These are phyloP conservation scores for Wickerhamomyces alni DNA, from an alignment of 805 yeast genomes.

Conservation along the genomic window DNA sequence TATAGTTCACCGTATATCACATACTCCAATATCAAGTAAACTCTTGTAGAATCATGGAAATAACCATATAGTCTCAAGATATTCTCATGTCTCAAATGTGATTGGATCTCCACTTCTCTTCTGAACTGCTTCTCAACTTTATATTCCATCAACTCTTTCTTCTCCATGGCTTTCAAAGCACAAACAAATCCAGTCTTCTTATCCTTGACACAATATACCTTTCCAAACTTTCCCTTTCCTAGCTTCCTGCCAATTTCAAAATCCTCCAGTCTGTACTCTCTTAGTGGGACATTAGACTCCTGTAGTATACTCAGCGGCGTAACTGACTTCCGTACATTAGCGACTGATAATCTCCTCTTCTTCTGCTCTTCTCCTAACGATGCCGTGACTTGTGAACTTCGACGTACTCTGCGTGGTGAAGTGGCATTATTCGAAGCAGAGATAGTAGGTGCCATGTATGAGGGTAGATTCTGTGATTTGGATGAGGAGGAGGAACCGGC, in stretches of 20 bases:
- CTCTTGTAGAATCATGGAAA: constrained; percentile 75
- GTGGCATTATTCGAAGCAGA: constrained; percentile 18
- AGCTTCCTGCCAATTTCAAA: constrained; percentile 84
- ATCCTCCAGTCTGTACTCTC: constrained; percentile 43
- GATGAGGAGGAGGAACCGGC: not conserved
- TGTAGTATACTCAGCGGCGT: constrained; percentile 21
- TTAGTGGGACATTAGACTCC: constrained; percentile 20
- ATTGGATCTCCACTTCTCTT: constrained; percentile 88
- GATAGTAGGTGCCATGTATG: constrained; percentile 26
- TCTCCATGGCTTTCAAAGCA: constrained; percentile 89
- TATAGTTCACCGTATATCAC: constrained; percentile 85
- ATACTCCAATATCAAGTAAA: constrained; percentile 80
- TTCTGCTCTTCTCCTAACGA: not conserved
- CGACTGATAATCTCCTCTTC: constrained; percentile 4
- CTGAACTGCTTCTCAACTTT: constrained; percentile 82
- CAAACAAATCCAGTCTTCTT: constrained; percentile 70
- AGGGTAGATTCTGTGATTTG: constrained; percentile 13
- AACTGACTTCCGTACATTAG: constrained; percentile 9
- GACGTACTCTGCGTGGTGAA: constrained; percentile 18
- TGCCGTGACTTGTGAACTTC: constrained; percentile 3
- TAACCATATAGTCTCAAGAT: constrained; percentile 78
- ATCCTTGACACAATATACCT: constrained; percentile 84
- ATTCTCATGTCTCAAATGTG: constrained; percentile 70
- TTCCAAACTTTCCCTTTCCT: constrained; percentile 93
- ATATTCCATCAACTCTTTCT: constrained; percentile 65